phyloP scores from a whole-genome alignment of 176 grass and related monocot species.

The Eleusine indica region DNA sequence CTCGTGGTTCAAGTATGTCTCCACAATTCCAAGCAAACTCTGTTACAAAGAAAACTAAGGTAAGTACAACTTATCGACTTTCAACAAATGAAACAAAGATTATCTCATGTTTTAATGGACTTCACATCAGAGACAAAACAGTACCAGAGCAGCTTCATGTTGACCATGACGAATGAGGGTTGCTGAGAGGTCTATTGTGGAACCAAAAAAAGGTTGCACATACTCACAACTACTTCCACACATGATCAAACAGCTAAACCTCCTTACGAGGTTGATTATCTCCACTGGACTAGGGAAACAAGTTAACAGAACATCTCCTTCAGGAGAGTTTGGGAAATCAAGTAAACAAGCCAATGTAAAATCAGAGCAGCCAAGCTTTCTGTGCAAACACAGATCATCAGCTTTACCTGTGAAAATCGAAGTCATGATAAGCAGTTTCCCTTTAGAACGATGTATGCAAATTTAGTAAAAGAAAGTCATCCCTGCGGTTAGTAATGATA shows the following conservation, averaged over 20 bases:
- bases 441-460: background rate
- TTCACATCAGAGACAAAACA: slow-evolving; percentile 7
- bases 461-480: background rate
- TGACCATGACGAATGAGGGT: slow-evolving; percentile 70
- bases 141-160: slow-evolving; percentile 90
- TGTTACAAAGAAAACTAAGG: slow-evolving; percentile 38
- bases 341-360: slow-evolving; percentile 93
- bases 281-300: slow-evolving; percentile 62
- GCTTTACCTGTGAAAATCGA: slow-evolving; percentile 60
- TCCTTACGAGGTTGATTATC: slow-evolving; percentile 61
- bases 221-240: slow-evolving; percentile 40
- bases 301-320: slow-evolving; percentile 44
- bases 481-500: background rate
- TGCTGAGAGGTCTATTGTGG: slow-evolving; percentile 57
- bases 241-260: slow-evolving; percentile 72
- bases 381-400: slow-evolving; percentile 65
- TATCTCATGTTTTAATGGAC: slow-evolving; percentile 13
- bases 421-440: background rate
- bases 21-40: slow-evolving; percentile 78
- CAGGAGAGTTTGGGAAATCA: slow-evolving; percentile 72
- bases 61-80: slow-evolving; percentile 29
- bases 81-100: background rate
- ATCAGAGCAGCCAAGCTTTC: slow-evolving; percentile 76
- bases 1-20: slow-evolving; percentile 64
- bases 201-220: slow-evolving; percentile 46